Base-by-base conservation (phyloP, 2,329 filamentous ascomycete species). In the Sarocladium strictum region DNA sequence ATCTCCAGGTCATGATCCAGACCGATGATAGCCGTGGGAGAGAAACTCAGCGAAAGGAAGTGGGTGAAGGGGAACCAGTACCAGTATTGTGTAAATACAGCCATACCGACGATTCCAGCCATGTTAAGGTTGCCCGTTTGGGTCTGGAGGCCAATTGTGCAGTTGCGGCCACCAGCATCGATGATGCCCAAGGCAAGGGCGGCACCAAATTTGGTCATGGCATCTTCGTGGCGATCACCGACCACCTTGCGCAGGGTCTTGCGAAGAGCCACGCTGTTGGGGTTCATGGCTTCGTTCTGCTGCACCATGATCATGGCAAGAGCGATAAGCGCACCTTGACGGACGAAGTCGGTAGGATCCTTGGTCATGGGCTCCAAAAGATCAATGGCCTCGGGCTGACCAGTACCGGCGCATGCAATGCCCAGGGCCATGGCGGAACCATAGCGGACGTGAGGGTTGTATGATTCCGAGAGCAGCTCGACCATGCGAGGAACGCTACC, bases 41-140 rank as follows among this genome's bases (percentile, higher is more conserved):
- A 91, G 73, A 99, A 97, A 65, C 90, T 92, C 58, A 99, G 79
- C 1, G 93, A 95, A 56, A 99, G 72, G 83, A 99, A 99, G 73
- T 99, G 94, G 27, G 94, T 96, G 64, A 97, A 87, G 57, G 94
- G 94, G 83, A 99, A 99, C 94, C 94, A 99, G 77, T 99, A 99
- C 94, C 94, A 99, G 77, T 99, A 99, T 70, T 99, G 94, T 9
- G 92, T 96, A 74, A 99, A 99, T 54, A 99, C 89, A 26, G 91
- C 93, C 85, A 96, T 96, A 62, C 94, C 95, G 17, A 99, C 92
- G 61, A 99, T 96, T 58, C 90, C 95, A 17, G 92, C 85, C 92
- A 99, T 97, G 78, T 99, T 97, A 61, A 99, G 84, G 68, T 97
- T 99, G 60, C 95, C 95, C 0, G 93, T 97, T 73, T 96, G 94